These are phyloP conservation scores for Apiotrichum veenhuisii DNA, from an alignment of 1,284 basidiomycete genomes.

Conservation along the genomic window DNA sequence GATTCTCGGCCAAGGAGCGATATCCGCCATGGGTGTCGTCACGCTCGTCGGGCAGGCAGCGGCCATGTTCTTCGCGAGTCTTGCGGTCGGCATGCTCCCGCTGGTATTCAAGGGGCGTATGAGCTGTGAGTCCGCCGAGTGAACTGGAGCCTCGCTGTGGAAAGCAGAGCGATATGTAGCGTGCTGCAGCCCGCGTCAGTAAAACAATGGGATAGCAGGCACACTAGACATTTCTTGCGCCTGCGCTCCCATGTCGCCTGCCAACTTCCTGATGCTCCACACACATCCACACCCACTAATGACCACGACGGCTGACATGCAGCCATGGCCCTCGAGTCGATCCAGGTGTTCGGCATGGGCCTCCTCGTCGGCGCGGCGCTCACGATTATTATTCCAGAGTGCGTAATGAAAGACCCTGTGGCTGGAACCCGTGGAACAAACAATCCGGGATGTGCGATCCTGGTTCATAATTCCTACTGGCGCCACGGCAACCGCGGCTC, in stretches of 20 bases:
- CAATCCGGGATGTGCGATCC: too few relatives aligned
- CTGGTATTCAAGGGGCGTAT: slow-evolving; percentile 60
- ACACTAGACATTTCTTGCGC: too few relatives aligned
- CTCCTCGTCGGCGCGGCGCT: slow-evolving; percentile 81
- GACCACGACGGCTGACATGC: too few relatives aligned
- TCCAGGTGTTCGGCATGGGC: slow-evolving; percentile 73
- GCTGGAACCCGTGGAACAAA: too few relatives aligned
- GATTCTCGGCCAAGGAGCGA: not conserved
- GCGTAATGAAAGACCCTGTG: too few relatives aligned
- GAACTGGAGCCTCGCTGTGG: not conserved
- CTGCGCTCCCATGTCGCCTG: not conserved
- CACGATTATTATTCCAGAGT: slow-evolving; percentile 90
- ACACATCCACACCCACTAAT: too few relatives aligned
- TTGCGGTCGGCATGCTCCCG: slow-evolving; percentile 68
- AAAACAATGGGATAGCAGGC: too few relatives aligned
- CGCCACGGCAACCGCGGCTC: not conserved
- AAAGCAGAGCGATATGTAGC: too few relatives aligned
- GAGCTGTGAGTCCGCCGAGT: slow-evolving; percentile 59
- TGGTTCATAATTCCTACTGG: too few relatives aligned
- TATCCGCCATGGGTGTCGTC: slow-evolving; percentile 42
- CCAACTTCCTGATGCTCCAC: not conserved
- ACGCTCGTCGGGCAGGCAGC: slow-evolving; percentile 60
- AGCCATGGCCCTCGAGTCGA: slow-evolving; percentile 59
- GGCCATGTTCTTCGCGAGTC: slow-evolving; percentile 68
- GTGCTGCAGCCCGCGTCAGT: too few relatives aligned